phyloP scores from a whole-genome alignment of 208 protist genomes.

The Porcisia deanei region DNA sequence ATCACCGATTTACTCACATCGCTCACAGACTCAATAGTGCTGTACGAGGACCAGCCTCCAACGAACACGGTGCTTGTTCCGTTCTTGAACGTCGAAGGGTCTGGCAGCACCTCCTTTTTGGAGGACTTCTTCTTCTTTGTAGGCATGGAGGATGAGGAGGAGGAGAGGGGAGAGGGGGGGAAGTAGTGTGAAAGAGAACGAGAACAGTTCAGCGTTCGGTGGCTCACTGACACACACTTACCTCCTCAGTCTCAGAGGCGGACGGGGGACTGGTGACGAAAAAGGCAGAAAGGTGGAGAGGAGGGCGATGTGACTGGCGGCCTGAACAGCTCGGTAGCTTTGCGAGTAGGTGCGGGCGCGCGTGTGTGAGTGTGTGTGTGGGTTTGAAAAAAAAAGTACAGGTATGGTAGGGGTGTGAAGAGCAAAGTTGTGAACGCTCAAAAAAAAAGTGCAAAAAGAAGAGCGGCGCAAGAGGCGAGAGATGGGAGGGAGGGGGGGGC shows the following conservation, averaged over 20 bases:
- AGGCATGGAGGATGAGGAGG: conserved; percentile 13
- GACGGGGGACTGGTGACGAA: background rate
- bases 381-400: background rate
- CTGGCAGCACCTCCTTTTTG: conserved; percentile 71
- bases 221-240: background rate
- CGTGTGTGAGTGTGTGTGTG: background rate
- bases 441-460: background rate
- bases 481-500: background rate
- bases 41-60: conserved; percentile 72
- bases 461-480: background rate
- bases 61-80: conserved; percentile 71
- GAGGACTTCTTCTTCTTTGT: conserved; percentile 42
- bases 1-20: conserved; percentile 47
- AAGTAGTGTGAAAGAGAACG: too few species aligned
- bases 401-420: background rate
- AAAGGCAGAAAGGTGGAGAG: background rate
- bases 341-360: too few species aligned
- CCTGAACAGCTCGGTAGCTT: background rate
- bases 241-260: background rate
- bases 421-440: background rate
- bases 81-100: conserved; percentile 54
- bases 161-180: background rate
- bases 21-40: conserved; percentile 55
- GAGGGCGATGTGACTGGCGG: background rate
- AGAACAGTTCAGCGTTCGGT: too few species aligned